phyloP scores from a whole-genome alignment of 31 red algal species.

The Asparagopsis taxiformis region DNA sequence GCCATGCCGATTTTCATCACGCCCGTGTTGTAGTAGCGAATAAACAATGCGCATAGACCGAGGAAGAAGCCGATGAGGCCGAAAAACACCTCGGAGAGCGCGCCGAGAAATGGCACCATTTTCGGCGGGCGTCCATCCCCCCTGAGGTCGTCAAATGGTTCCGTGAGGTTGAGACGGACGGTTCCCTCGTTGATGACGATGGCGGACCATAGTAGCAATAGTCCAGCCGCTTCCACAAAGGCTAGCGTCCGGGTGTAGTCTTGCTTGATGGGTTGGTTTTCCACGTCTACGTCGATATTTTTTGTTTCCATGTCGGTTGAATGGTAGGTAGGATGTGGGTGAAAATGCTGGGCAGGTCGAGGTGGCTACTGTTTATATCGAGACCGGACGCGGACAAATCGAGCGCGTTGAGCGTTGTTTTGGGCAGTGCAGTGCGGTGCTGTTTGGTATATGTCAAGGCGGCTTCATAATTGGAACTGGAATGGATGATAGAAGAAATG shows the following conservation, averaged over 20 bases:
- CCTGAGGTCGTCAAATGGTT: not conserved
- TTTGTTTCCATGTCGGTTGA: too few species aligned
- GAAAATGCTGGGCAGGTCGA: too few species aligned
- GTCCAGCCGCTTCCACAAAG: not conserved
- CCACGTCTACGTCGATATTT: too few species aligned
- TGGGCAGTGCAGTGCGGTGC: too few species aligned
- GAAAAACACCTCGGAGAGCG: not conserved
- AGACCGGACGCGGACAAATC: too few species aligned
- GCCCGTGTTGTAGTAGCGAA: not conserved
- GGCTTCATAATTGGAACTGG: too few species aligned
- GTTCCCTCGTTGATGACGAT: slow-evolving; percentile 14
- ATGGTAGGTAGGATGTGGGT: too few species aligned
- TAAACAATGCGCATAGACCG: not conserved
- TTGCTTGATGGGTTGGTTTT: too few species aligned
- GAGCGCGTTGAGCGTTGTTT: too few species aligned
- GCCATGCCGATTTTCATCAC: not conserved
- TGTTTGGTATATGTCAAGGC: too few species aligned
- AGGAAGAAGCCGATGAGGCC: slow-evolving; percentile 1
- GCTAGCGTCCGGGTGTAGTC: not conserved
- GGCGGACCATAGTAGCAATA: slow-evolving; percentile 4
- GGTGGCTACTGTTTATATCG: too few species aligned
- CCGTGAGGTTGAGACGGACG: not conserved
- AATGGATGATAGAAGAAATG: too few species aligned
- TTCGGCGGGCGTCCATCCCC: slow-evolving; percentile 1
- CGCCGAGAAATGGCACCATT: not conserved